Conservation (phyloP, 345 rosid species). For the Eutrema yunnanense region DNA sequence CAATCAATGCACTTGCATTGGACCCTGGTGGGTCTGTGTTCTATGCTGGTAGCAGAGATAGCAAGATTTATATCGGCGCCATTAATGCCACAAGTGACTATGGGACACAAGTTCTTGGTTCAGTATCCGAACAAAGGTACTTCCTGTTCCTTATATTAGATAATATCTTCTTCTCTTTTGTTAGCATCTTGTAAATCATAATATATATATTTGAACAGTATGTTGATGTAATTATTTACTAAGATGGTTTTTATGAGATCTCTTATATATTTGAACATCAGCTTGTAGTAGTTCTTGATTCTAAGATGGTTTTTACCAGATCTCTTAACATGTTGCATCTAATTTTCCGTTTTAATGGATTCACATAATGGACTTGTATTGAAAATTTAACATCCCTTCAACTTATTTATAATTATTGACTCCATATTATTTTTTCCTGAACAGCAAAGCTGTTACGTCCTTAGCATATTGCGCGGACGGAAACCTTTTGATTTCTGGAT, state of each 20-base stretch:
- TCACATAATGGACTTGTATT: background rate
- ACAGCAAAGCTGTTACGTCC: conserved; percentile 74
- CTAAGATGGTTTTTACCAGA: background rate
- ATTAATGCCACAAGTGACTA: conserved; percentile 50
- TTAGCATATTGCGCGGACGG: conserved; percentile 51
- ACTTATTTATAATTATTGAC: background rate
- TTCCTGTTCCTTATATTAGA: background rate
- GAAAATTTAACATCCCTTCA: background rate
- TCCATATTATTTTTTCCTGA: background rate
- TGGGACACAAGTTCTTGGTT: conserved; percentile 58
- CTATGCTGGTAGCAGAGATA: conserved; percentile 84
- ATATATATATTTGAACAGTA: background rate
- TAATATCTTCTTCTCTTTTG: background rate
- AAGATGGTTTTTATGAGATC: too few relatives aligned
- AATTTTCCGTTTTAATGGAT: background rate
- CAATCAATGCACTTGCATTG: conserved; percentile 67
- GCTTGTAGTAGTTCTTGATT: conserved; percentile 1
- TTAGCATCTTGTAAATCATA: background rate
- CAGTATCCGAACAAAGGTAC: conserved; percentile 64
- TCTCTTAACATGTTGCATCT: background rate
- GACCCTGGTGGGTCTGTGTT: conserved; percentile 81
- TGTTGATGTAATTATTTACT: too few relatives aligned
- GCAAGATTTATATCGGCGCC: conserved; percentile 67
- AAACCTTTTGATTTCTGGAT: conserved; percentile 65
- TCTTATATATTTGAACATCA: background rate